Percentiles rank a stretch among this genome's conserved stretches.
Conservation (phyloP, 768 basidiomycete species). For the Boletus eberwhitei region DNA sequence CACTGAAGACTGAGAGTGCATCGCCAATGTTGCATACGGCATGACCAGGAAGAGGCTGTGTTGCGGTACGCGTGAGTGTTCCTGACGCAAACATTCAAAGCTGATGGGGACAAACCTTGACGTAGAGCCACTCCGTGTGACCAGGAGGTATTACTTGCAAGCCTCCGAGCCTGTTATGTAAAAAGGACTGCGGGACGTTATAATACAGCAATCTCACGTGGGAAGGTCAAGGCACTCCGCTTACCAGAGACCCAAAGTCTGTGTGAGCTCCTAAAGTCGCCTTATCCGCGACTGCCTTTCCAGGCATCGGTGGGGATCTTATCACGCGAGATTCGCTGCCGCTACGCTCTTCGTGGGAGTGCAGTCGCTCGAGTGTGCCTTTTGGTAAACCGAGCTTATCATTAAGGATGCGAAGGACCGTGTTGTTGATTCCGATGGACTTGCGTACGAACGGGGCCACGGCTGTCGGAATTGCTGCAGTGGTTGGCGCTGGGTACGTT, state of each 20-base stretch:
- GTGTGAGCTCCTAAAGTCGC: slow-evolving; percentile 64
- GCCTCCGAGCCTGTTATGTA: slow-evolving; percentile 69
- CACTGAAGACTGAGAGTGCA: slow-evolving; percentile 58
- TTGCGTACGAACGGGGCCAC: slow-evolving; percentile 56
- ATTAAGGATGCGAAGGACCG: slow-evolving; percentile 54
- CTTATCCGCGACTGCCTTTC: slow-evolving; percentile 27
- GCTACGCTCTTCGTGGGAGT: slow-evolving; percentile 45
- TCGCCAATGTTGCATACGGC: slow-evolving; percentile 65
- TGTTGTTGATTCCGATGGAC: slow-evolving; percentile 53
- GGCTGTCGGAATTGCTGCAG: slow-evolving; percentile 45
- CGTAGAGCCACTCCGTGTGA: slow-evolving; percentile 61
- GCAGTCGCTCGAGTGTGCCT: slow-evolving; percentile 43
- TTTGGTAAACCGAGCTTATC: slow-evolving; percentile 50
- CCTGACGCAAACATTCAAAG: neutral
- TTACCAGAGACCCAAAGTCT: slow-evolving; percentile 70
- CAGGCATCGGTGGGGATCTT: slow-evolving; percentile 42
- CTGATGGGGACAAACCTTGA: slow-evolving; percentile 41
- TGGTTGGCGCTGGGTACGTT: slow-evolving; percentile 53
- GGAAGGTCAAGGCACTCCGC: slow-evolving; percentile 6
- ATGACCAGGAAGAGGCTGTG: slow-evolving; percentile 50
- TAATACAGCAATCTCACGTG: too few species aligned
- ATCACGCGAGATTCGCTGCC: slow-evolving; percentile 58
- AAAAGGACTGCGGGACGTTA: slow-evolving; percentile 46
- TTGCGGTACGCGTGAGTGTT: neutral
- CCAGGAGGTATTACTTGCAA: slow-evolving; percentile 66